These are phyloP conservation scores for Phymatotrichopsis omnivora DNA, from an alignment of 2,329 filamentous ascomycete species.

Conservation along the genomic window DNA sequence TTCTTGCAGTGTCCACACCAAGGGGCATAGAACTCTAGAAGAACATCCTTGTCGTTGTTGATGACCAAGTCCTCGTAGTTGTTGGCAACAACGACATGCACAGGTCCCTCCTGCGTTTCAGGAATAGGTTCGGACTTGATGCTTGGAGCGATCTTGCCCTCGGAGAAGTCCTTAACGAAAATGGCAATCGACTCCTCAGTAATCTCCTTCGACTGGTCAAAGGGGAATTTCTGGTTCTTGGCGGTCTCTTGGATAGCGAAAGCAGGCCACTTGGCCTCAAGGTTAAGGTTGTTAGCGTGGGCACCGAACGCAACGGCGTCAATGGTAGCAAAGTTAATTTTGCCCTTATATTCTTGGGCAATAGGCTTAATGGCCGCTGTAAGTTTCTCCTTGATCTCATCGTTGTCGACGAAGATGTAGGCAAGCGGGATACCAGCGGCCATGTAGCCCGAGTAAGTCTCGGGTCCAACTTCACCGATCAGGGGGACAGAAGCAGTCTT, in stretches of 20 bases:
- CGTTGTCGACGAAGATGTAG: conserved; percentile 92
- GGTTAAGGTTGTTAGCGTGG: conserved; percentile 93
- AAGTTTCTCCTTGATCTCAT: conserved; percentile 76
- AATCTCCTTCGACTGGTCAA: conserved; percentile 71
- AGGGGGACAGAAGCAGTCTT: conserved; percentile 78
- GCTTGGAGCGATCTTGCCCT: conserved; percentile 85
- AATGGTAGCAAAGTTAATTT: conserved; percentile 95
- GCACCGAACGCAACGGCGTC: conserved; percentile 90
- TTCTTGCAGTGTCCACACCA: conserved; percentile 99
- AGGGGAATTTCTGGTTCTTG: conserved; percentile 97
- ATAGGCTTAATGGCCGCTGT: conserved; percentile 69
- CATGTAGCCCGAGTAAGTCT: conserved; percentile 96
- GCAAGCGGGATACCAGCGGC: conserved; percentile 80
- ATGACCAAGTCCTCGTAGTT: conserved; percentile 87
- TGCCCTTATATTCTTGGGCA: conserved; percentile 84
- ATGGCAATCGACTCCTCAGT: conserved; percentile 60
- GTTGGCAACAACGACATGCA: conserved; percentile 82
- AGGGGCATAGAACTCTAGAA: conserved; percentile 96
- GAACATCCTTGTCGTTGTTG: conserved; percentile 90
- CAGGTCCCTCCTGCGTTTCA: conserved; percentile 81
- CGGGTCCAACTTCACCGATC: conserved; percentile 90
- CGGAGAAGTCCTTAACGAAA: conserved; percentile 77
- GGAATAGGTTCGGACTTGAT: conserved; percentile 98
- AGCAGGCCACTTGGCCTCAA: conserved; percentile 91
- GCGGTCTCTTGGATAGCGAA: conserved; percentile 93